Conservation (phyloP, 192 early-diverging fungal species). For the Lunasporangiospora selenospora region DNA sequence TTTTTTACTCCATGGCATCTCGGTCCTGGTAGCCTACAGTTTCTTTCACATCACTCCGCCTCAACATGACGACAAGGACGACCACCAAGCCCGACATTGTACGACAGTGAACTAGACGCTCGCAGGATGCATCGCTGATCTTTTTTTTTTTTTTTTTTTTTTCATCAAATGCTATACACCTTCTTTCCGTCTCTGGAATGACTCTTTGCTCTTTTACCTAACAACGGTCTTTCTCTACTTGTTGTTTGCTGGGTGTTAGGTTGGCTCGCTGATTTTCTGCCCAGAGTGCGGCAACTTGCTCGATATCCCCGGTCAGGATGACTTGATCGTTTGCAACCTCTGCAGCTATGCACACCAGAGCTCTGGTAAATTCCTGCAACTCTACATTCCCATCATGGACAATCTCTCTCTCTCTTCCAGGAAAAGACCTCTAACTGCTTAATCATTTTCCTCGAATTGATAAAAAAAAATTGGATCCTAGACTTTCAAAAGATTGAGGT, state of each 20-base stretch:
- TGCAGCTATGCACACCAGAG: slow-evolving; percentile 75
- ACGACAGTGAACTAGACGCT: no score
- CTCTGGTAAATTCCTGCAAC: slow-evolving; percentile 51
- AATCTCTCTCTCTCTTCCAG: background rate
- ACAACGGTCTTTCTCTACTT: background rate
- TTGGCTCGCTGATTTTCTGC: slow-evolving; percentile 90
- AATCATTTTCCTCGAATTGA: no score
- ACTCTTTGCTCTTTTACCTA: background rate
- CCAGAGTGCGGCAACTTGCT: slow-evolving; percentile 89
- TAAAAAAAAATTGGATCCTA: no score
- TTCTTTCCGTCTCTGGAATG: no score
- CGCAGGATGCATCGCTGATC: background rate
- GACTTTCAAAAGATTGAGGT: slow-evolving; percentile 85
- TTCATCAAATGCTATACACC: background rate
- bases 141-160: background rate
- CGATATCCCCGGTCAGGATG: slow-evolving; percentile 82
- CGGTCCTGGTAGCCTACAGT: no score
- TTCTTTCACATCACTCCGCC: no score
- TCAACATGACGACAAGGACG: no score
- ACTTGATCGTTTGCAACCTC: slow-evolving; percentile 80
- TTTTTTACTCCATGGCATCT: no score
- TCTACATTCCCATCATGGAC: background rate
- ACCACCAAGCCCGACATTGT: no score
- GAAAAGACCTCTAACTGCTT: no score
- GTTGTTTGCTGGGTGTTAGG: no score